Percentiles rank a stretch among this genome's conserved stretches.
phyloP scores from a whole-genome alignment of 805 yeast species.

The Tetrapisispora pingtungensis region DNA sequence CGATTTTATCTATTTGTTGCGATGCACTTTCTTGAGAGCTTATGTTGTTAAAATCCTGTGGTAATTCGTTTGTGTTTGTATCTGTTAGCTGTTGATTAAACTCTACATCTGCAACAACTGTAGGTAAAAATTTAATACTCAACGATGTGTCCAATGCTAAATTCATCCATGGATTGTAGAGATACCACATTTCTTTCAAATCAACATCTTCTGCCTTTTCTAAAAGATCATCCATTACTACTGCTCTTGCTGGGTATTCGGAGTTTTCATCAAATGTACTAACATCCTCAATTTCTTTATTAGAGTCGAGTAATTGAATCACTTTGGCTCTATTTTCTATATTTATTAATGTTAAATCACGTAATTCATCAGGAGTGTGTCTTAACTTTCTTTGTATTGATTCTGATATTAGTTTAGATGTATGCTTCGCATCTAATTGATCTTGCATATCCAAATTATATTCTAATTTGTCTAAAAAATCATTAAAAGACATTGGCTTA shows the following conservation, averaged over 20 bases:
- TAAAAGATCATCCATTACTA: conserved; percentile 13
- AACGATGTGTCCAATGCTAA: conserved; percentile 28
- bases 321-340: conserved; percentile 10
- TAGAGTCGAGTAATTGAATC: background rate
- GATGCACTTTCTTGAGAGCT: too few relatives aligned
- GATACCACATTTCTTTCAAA: conserved; percentile 23
- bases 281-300: background rate
- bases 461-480: conserved; percentile 28
- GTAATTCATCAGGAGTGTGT: conserved; percentile 11
- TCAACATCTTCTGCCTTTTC: conserved; percentile 18
- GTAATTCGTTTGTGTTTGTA: background rate
- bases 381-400: conserved; percentile 7
- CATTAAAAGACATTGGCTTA: conserved; percentile 40
- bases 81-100: background rate
- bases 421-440: conserved; percentile 16
- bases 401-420: background rate
- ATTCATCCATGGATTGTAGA: conserved; percentile 30
- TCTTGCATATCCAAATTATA: conserved; percentile 24
- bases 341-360: conserved; percentile 11
- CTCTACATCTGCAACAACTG: conserved; percentile 10
- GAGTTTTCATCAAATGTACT: background rate
- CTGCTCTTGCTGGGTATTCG: conserved; percentile 12
- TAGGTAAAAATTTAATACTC: conserved; percentile 29
- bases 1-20: too few relatives aligned
- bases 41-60: too few relatives aligned